phyloP scores from a whole-genome alignment of 306 rosid species.

The barrel medic (Medicago truncatula) region DNA sequence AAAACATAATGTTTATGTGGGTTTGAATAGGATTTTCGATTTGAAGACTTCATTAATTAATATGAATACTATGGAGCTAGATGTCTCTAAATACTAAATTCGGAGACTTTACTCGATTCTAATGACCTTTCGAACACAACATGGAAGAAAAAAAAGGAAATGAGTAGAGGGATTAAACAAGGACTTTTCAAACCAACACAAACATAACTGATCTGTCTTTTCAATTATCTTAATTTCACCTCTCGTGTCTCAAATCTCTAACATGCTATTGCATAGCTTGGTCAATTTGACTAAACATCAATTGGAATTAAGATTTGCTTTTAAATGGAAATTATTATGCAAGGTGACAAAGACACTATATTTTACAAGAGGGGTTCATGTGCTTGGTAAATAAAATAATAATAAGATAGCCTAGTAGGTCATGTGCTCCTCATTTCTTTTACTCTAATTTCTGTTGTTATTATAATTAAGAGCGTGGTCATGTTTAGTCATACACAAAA shows the following conservation, averaged over 20 bases:
- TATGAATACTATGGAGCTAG: neutral
- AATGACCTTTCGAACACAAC: neutral
- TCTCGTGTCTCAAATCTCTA: neutral
- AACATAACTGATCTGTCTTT: neutral
- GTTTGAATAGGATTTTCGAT: no score
- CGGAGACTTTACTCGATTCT: neutral
- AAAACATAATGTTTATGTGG: no score
- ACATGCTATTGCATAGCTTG: constrained; percentile 2
- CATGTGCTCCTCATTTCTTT: constrained; percentile 44
- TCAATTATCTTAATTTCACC: neutral
- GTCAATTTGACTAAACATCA: constrained; percentile 2
- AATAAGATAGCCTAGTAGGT: constrained; percentile 17
- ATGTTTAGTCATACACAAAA: neutral
- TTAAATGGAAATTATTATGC: constrained; percentile 2
- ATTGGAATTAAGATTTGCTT: constrained; percentile 31
- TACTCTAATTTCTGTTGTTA: constrained; percentile 2
- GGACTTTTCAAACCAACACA: neutral
- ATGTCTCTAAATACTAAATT: neutral
- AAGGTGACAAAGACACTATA: constrained; percentile 38
- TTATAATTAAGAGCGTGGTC: constrained; percentile 27
- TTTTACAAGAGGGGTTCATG: constrained; percentile 40
- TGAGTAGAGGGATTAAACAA: neutral
- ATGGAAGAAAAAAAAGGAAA: no score
- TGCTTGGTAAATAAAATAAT: constrained; percentile 32
- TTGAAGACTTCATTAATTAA: no score